A percentile compares a stretch with the other conserved stretches of the same genome.
phyloP scores from a whole-genome alignment of 352 stramenopile species.

The Blastocystis sp. region DNA sequence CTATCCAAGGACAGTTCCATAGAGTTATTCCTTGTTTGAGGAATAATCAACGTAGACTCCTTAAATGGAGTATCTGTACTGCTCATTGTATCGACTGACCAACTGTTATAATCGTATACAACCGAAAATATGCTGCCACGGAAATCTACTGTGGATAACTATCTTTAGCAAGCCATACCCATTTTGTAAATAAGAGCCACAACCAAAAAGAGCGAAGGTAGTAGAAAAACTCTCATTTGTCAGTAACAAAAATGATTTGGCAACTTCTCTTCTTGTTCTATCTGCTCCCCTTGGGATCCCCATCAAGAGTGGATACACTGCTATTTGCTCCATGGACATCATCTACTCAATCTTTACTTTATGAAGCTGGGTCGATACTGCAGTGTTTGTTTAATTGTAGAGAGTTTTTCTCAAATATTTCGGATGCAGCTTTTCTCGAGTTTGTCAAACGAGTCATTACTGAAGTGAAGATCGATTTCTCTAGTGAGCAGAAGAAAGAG shows the following conservation, averaged over 20 bases:
- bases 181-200: too few species aligned
- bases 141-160: too few species aligned
- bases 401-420: neutral
- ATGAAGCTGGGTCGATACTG: neutral
- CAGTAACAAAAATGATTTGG: neutral
- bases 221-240: neutral
- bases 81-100: too few species aligned
- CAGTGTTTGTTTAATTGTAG: neutral
- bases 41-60: too few species aligned
- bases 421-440: neutral
- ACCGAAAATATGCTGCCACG: too few species aligned
- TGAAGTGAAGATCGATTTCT: neutral
- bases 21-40: too few species aligned
- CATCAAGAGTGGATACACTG: conserved; percentile 6
- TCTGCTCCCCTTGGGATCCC: neutral
- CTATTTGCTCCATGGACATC: conserved; percentile 31
- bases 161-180: too few species aligned
- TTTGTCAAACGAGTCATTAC: neutral
- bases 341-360: neutral
- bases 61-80: too few species aligned
- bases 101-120: too few species aligned
- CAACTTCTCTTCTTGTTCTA: neutral
- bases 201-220: too few species aligned
- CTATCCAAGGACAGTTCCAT: too few species aligned
- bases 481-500: neutral